Evolutionary conservation across 805 yeast genomes (phyloP), one percentile per base, ranked within the genome.

Genomic region (Candida ovalis): DNA sequence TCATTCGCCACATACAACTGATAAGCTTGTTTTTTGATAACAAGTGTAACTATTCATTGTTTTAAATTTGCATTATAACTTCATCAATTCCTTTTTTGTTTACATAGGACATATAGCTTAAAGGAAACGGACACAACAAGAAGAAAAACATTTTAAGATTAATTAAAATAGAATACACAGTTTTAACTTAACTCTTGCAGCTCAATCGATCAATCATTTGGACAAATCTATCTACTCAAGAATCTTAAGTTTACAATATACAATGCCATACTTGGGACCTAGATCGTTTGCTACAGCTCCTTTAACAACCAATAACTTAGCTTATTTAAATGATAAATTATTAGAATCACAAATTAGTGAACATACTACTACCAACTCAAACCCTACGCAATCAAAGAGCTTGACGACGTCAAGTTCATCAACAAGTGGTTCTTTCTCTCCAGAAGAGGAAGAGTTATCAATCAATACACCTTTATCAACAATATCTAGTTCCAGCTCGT

Each of bases 241-340:
- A 8, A 8, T 12, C 8, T 27, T 8, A 32, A n/a, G 18, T 35
- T 13, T 5, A 35, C 17, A 19, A 7, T n/a, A 35, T 17, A 17
- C 19, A 41, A 67, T 67, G 71, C 63, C 71, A 46, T 67, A 65
- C 49, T 49, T 67, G 39, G 71, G 71, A 27, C 70, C 71, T 33
- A 64, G 56, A 51, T 55, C 69, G 6, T 67, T 65, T 50, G 61
- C 56, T n/a, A 67, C 71, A 15, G 59, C 70, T 30, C 71, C 70
- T 21, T 45, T 67, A 15, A 67, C 71, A 6, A 50, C 60, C 8
- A 59, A 55, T 40, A 67, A 67, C 49, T 52, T 67, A 38, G 63
- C 65, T 25, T 62, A 56, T 40, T 51, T 67, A 45, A 63, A 63
- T 45, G 58, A 56, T 45, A 55, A 51, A 46, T 49, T 59, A 7